Conservation (phyloP, 768 basidiomycete species). For the Trametes sanguinea region DNA sequence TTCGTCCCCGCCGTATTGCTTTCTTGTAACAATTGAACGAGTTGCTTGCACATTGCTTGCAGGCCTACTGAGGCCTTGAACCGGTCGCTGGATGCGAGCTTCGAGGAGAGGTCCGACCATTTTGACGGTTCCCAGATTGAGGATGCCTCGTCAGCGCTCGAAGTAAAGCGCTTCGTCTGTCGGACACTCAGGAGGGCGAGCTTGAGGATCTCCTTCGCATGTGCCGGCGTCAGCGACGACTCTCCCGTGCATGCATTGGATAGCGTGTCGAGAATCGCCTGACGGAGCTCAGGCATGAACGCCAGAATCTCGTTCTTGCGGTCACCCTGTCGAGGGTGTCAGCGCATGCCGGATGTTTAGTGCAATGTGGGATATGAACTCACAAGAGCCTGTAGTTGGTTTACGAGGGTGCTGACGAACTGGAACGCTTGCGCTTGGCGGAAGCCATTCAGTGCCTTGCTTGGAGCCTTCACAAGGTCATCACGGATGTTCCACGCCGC, state of each 20-base stretch:
- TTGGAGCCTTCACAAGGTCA: slow-evolving; percentile 56
- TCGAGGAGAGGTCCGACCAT: slow-evolving; percentile 54
- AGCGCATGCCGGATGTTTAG: background rate
- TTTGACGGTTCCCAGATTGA: slow-evolving; percentile 59
- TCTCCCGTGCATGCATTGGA: slow-evolving; percentile 50
- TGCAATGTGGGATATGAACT: slow-evolving; percentile 23
- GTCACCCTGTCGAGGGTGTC: slow-evolving; percentile 35
- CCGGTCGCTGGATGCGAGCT: slow-evolving; percentile 52
- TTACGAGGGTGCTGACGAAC: slow-evolving; percentile 65
- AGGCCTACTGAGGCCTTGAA: slow-evolving; percentile 67
- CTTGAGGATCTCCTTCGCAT: slow-evolving; percentile 82
- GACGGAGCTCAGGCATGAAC: slow-evolving; percentile 54
- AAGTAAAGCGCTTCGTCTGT: slow-evolving; percentile 54
- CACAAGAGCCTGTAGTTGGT: slow-evolving; percentile 53
- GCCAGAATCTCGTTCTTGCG: slow-evolving; percentile 43
- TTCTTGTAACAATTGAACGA: slow-evolving; percentile 39
- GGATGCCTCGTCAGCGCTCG: slow-evolving; percentile 32
- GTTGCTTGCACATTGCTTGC: slow-evolving; percentile 64
- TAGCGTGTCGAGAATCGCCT: slow-evolving; percentile 50
- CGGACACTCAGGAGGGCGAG: slow-evolving; percentile 65
- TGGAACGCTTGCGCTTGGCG: slow-evolving; percentile 75
- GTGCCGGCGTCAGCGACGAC: slow-evolving; percentile 52
- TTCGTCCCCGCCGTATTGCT: slow-evolving; percentile 14
- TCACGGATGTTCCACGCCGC: slow-evolving; percentile 67
- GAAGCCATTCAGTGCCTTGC: slow-evolving; percentile 72